Percentiles rank a stretch among this genome's conserved stretches.
These are phyloP conservation scores for Silene latifolia DNA, from an alignment of 148 eudicot species.

Conservation along the genomic window DNA sequence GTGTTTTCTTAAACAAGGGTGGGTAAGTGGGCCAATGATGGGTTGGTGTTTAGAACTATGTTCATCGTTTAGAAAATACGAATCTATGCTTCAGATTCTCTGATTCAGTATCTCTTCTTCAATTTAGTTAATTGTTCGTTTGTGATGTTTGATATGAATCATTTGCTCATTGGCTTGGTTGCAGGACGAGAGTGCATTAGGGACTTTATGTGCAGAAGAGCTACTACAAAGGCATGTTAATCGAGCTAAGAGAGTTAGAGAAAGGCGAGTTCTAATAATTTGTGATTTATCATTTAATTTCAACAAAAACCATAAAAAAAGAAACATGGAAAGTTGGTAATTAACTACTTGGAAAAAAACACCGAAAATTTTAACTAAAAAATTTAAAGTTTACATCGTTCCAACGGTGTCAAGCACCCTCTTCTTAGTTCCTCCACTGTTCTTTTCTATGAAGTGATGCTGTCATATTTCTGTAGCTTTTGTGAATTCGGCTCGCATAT, in stretches of 20 bases:
- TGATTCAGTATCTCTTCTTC: background rate
- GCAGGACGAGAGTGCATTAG: slow-evolving; percentile 44
- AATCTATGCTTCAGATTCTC: too few relatives aligned
- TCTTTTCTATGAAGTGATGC: background rate
- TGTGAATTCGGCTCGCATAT: background rate
- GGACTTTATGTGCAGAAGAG: slow-evolving; percentile 37
- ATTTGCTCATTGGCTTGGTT: slow-evolving; percentile 24
- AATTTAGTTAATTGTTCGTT: background rate
- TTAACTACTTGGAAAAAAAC: too few relatives aligned
- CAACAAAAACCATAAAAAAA: background rate
- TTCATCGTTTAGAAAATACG: background rate
- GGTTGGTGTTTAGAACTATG: too few relatives aligned
- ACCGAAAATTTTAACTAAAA: too few relatives aligned
- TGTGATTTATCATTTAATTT: background rate
- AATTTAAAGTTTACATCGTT: too few relatives aligned
- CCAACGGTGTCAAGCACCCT: too few relatives aligned
- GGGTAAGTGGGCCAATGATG: background rate
- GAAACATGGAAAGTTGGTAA: background rate
- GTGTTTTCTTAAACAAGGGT: background rate
- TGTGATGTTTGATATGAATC: slow-evolving; percentile 12
- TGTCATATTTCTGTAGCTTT: background rate
- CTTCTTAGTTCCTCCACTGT: background rate
- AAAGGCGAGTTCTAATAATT: slow-evolving; percentile 29
- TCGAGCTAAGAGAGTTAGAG: slow-evolving; percentile 65
- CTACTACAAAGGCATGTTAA: slow-evolving; percentile 52